Conservation (phyloP, 495 filamentous ascomycete species). For the Parmelia sp. region DNA sequence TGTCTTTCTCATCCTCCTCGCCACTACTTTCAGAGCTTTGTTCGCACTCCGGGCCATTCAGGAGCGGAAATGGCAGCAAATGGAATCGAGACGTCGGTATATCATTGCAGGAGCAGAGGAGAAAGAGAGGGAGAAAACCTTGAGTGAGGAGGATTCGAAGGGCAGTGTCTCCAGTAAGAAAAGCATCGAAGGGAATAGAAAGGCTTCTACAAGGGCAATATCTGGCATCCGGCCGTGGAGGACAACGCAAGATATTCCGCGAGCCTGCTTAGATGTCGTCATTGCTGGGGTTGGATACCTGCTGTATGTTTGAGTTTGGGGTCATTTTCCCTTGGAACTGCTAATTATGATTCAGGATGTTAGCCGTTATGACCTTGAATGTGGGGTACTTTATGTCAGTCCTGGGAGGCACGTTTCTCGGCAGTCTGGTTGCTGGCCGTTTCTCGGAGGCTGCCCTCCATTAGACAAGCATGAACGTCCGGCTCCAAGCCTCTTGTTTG, state of each 20-base stretch:
- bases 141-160: conserved; percentile 37
- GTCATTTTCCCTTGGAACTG: conserved; percentile 11
- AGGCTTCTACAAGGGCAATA: neutral
- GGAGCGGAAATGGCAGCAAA: conserved; percentile 54
- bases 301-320: conserved; percentile 60
- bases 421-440: conserved; percentile 73
- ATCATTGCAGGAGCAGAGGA: conserved; percentile 61
- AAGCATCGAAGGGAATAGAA: neutral
- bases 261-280: conserved; percentile 61
- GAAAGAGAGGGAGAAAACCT: conserved; percentile 49
- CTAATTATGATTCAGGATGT: conserved; percentile 57
- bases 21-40: conserved; percentile 58
- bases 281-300: conserved; percentile 76
- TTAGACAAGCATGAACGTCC: neutral
- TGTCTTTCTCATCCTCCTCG: conserved; percentile 75
- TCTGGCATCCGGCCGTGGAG: conserved; percentile 55
- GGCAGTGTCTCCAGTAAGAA: neutral
- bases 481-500: too few relatives aligned
- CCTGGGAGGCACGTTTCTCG: conserved; percentile 74
- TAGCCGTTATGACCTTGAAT: conserved; percentile 98
- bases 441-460: neutral
- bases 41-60: conserved; percentile 57
- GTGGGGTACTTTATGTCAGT: conserved; percentile 92
- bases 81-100: conserved; percentile 64
- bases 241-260: conserved; percentile 67